A percentile compares a stretch with the other conserved stretches of the same genome.
phyloP scores from a whole-genome alignment of 345 rosid genomes.

The Citrus cavaleriei region DNA sequence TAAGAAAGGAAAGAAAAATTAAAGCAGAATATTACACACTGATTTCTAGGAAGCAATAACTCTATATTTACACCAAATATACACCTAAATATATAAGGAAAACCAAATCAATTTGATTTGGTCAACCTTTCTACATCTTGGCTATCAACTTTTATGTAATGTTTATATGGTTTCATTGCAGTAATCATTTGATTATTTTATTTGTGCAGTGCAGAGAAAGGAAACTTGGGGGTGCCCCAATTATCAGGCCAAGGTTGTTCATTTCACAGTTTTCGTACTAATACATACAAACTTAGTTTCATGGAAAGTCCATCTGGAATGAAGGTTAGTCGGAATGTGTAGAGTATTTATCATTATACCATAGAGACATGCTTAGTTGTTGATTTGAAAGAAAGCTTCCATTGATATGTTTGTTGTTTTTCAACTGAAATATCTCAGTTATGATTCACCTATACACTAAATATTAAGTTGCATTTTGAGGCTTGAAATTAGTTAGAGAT shows the following conservation, averaged over 20 bases:
- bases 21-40: no score
- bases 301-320: conserved; percentile 97
- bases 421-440: background rate
- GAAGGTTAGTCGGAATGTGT: conserved; percentile 42
- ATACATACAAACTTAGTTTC: conserved; percentile 92
- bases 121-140: no score
- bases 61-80: no score
- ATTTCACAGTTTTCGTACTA: conserved; percentile 84
- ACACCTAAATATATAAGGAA: no score
- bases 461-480: background rate
- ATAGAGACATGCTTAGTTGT: background rate
- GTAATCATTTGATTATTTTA: background rate
- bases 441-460: background rate
- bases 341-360: background rate
- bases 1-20: no score
- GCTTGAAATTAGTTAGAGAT: background rate
- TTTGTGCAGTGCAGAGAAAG: conserved; percentile 56
- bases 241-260: conserved; percentile 96
- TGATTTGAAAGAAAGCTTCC: background rate
- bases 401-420: background rate
- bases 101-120: no score
- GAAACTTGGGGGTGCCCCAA: conserved; percentile 86
- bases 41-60: no score
- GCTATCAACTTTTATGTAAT: background rate
- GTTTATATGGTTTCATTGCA: background rate